Percentiles rank a stretch among this genome's conserved stretches.
Conservation (phyloP, 2,329 filamentous ascomycete species). For the Colletotrichum tropicicola region DNA sequence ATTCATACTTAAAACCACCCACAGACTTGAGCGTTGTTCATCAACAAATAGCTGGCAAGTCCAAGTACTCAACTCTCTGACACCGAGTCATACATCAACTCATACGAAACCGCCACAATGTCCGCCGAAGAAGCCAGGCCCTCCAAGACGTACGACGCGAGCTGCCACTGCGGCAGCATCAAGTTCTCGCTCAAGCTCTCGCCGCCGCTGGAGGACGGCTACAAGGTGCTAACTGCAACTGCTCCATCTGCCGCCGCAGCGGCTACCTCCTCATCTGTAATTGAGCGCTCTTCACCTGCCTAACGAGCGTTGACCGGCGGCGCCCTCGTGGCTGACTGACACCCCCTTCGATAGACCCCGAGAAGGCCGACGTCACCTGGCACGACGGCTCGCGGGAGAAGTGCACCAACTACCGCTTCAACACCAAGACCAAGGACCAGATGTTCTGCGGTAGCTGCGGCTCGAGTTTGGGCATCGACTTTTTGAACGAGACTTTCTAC, state of each 20-base stretch:
- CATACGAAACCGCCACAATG: too few relatives aligned
- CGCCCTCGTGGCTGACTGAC: too few relatives aligned
- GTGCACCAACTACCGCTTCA: constrained; percentile 52
- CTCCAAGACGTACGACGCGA: constrained; percentile 53
- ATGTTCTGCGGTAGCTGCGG: constrained; percentile 59
- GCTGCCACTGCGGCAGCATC: constrained; percentile 63
- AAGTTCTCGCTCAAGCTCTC: constrained; percentile 57
- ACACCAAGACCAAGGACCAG: constrained; percentile 56
- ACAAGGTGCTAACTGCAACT: constrained; percentile 59
- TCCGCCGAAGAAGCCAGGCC: constrained; percentile 30
- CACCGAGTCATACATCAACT: too few relatives aligned
- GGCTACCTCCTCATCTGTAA: constrained; percentile 61
- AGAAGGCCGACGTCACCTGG: constrained; percentile 50
- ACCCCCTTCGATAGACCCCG: too few relatives aligned
- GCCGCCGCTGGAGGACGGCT: constrained; percentile 53
- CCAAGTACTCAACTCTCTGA: too few relatives aligned
- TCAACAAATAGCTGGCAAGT: too few relatives aligned
- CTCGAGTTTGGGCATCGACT: constrained; percentile 56
- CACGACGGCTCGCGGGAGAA: constrained; percentile 48
- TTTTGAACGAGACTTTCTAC: constrained; percentile 43
- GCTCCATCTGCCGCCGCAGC: constrained; percentile 60
- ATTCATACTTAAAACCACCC: too few relatives aligned
- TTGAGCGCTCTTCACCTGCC: constrained; percentile 23
- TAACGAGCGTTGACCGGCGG: neutral
- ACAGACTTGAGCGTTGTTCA: too few relatives aligned